A percentile compares a stretch with the other conserved stretches of the same genome.
Conservation (phyloP, 331 rosid genomes). For the Malus hybrid region DNA sequence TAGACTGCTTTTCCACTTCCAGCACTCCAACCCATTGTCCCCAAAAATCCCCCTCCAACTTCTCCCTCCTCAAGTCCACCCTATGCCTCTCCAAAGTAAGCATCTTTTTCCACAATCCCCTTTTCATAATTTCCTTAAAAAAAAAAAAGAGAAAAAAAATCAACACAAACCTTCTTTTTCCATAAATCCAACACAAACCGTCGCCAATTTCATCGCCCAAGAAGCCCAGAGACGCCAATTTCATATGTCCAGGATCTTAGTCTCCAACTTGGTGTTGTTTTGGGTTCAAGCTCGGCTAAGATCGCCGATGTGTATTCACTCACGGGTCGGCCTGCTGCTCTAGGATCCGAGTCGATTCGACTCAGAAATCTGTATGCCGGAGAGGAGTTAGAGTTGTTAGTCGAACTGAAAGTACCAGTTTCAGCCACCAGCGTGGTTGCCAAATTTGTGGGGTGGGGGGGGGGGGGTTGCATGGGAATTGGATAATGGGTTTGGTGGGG, state of each 20-base stretch:
- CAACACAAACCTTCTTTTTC: background rate
- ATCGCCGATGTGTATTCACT: slow-evolving; percentile 63
- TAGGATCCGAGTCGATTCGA: slow-evolving; percentile 31
- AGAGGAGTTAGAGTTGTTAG: slow-evolving; percentile 58
- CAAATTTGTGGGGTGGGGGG: too few relatives aligned
- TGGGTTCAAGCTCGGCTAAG: slow-evolving; percentile 49
- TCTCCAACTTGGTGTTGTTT: slow-evolving; percentile 45
- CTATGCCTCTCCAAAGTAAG: slow-evolving; percentile 63
- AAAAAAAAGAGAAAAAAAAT: background rate
- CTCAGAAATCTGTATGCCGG: slow-evolving; percentile 60
- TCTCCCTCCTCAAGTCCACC: slow-evolving; percentile 71
- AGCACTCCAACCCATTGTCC: slow-evolving; percentile 54
- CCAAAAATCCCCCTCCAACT: slow-evolving; percentile 82
- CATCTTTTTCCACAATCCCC: background rate
- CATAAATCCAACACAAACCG: background rate
- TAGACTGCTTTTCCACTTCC: slow-evolving; percentile 25
- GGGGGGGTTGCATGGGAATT: too few relatives aligned
- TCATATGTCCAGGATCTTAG: slow-evolving; percentile 63
- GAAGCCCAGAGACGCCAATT: slow-evolving; percentile 31
- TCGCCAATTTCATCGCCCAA: background rate
- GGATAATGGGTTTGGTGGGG: too few relatives aligned
- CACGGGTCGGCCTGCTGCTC: slow-evolving; percentile 35
- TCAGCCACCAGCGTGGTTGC: slow-evolving; percentile 20
- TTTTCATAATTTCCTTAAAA: background rate
- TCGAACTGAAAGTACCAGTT: slow-evolving; percentile 65